A percentile compares a stretch with the other conserved stretches of the same genome.
phyloP scores from a whole-genome alignment of 179 eudicot species.

The Sideroxylon spinosum region DNA sequence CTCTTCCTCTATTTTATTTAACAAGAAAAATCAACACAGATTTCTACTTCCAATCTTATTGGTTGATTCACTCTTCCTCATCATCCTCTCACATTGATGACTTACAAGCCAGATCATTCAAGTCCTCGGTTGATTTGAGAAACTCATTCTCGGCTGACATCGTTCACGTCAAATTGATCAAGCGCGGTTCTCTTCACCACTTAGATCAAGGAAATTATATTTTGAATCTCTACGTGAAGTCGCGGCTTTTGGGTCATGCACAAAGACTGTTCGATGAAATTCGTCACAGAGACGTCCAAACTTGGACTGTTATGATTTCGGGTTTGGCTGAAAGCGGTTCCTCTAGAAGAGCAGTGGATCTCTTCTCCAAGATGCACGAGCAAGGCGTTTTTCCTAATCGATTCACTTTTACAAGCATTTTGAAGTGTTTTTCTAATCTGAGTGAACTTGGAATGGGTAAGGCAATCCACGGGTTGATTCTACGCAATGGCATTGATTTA shows the following conservation, averaged over 20 bases:
- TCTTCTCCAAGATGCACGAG: conserved; percentile 46
- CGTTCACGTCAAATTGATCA: conserved; percentile 48
- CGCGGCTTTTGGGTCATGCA: conserved; percentile 37
- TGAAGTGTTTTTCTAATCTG: conserved; percentile 61
- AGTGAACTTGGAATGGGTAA: conserved; percentile 44
- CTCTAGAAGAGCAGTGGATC: conserved; percentile 38
- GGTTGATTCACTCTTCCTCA: conserved; percentile 15
- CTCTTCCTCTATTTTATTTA: neutral
- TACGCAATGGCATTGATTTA: conserved; percentile 39
- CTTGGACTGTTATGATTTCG: conserved; percentile 72
- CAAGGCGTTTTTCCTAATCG: conserved; percentile 58
- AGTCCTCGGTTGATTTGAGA: conserved; percentile 26
- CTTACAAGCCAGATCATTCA: conserved; percentile 22
- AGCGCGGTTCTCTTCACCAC: conserved; percentile 35
- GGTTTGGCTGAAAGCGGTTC: conserved; percentile 48
- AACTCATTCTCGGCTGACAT: conserved; percentile 26
- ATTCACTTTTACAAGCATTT: conserved; percentile 67
- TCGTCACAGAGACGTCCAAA: conserved; percentile 58
- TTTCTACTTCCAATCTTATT: conserved; percentile 6
- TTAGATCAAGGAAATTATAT: conserved; percentile 46
- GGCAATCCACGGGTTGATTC: conserved; percentile 63
- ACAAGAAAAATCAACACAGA: neutral
- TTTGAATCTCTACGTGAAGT: conserved; percentile 45
- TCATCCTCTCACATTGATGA: conserved; percentile 13
- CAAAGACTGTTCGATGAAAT: conserved; percentile 73